Evolutionary conservation across 202 grass and related monocot genomes (phyloP).

Genomic region (Hordeum pubiflorum): DNA sequence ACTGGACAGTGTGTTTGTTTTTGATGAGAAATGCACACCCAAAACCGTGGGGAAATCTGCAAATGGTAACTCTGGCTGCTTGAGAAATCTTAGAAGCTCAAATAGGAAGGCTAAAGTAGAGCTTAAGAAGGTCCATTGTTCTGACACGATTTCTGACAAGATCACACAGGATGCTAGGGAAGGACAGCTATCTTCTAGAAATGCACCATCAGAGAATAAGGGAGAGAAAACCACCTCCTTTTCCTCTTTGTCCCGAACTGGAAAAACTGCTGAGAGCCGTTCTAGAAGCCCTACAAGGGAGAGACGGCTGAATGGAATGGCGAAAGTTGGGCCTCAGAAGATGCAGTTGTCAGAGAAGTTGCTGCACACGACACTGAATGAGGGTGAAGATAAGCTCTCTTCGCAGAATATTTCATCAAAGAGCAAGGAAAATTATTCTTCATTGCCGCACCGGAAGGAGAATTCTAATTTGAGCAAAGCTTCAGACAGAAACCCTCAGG

Average conservation of each 20-base stretch:
- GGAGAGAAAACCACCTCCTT: conserved; percentile 30
- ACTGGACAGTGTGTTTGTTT: conserved; percentile 41
- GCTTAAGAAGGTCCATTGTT: conserved; percentile 40
- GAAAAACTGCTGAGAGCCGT: conserved; percentile 41
- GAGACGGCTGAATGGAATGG: conserved; percentile 6
- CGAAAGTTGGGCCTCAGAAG: conserved; percentile 26
- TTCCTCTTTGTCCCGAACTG: conserved; percentile 35
- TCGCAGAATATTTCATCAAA: conserved; percentile 36
- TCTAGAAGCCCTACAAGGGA: conserved; percentile 40
- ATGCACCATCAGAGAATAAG: conserved; percentile 34
- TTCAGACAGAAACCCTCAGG: conserved; percentile 27
- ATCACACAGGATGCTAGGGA: conserved; percentile 37
- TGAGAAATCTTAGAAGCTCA: conserved; percentile 47
- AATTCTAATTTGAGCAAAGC: conserved; percentile 31
- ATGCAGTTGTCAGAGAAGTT: conserved; percentile 28
- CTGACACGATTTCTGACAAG: conserved; percentile 40
- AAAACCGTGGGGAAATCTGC: conserved; percentile 31
- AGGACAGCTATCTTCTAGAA: conserved; percentile 31
- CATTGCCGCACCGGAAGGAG: background rate
- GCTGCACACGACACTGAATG: too few species aligned
- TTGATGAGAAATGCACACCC: conserved; percentile 43
- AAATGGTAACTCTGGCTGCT: conserved; percentile 30
- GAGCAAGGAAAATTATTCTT: conserved; percentile 35
- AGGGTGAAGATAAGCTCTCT: conserved; percentile 18
- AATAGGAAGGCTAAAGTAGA: conserved; percentile 52